phyloP scores from a whole-genome alignment of 1,284 basidiomycete species.

The Kwoniella shivajii region DNA sequence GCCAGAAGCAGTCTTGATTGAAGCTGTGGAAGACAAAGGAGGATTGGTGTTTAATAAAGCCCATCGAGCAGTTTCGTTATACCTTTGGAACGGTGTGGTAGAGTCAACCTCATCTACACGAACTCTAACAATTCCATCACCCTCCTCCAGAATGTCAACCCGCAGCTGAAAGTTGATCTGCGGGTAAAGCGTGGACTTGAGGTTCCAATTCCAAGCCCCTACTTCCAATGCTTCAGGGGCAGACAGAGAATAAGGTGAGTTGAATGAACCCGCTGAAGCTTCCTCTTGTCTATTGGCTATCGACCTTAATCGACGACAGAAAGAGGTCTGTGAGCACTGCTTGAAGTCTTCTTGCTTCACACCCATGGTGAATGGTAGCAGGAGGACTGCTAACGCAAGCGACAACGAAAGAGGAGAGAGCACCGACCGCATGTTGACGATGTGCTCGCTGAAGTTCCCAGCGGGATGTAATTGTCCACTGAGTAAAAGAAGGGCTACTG shows the following conservation, averaged over 20 bases:
- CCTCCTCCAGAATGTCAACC: constrained; percentile 68
- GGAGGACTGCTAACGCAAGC: background rate
- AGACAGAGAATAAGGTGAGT: constrained; percentile 82
- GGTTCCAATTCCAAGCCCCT: constrained; percentile 61
- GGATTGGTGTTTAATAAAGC: constrained; percentile 71
- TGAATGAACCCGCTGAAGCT: constrained; percentile 62
- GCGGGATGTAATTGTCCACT: too few species aligned
- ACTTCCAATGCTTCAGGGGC: constrained; percentile 50
- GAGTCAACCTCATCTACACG: constrained; percentile 81
- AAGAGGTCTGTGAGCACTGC: constrained; percentile 83
- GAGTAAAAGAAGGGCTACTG: background rate
- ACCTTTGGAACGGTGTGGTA: constrained; percentile 66
- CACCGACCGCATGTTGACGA: background rate
- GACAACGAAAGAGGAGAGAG: background rate
- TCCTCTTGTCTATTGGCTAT: constrained; percentile 70
- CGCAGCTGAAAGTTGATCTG: constrained; percentile 76
- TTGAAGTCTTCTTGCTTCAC: constrained; percentile 77
- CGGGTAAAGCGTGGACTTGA: constrained; percentile 79
- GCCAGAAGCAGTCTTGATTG: constrained; percentile 50
- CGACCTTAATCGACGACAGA: constrained; percentile 83
- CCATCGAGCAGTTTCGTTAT: constrained; percentile 88
- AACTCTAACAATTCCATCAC: constrained; percentile 78
- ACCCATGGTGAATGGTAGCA: constrained; percentile 9
- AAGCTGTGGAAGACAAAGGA: constrained; percentile 59
- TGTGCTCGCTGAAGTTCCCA: background rate